Evolutionary conservation across 768 basidiomycete genomes (phyloP).

Genomic region (Rhodotorula kratochvilovae): DNA sequence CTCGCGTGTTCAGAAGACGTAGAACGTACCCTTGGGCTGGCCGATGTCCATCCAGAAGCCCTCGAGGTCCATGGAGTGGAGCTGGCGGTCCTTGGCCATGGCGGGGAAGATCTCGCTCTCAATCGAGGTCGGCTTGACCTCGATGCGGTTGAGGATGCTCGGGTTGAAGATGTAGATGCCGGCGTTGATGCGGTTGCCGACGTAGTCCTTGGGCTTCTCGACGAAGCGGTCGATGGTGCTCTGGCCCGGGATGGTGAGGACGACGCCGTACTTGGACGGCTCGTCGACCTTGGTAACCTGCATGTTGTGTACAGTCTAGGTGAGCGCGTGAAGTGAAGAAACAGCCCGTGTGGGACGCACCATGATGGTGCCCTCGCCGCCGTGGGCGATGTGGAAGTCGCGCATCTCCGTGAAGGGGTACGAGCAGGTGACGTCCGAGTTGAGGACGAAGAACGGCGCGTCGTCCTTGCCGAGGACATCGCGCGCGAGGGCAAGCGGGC

Average conservation of each 20-base stretch:
- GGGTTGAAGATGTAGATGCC: slow-evolving; percentile 57
- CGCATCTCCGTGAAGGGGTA: slow-evolving; percentile 54
- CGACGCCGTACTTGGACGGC: slow-evolving; percentile 54
- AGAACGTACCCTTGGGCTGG: slow-evolving; percentile 49
- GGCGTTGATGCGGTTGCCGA: slow-evolving; percentile 55
- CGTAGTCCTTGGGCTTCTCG: slow-evolving; percentile 54
- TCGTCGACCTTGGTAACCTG: slow-evolving; percentile 54
- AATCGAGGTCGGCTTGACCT: slow-evolving; percentile 54
- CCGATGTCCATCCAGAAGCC: slow-evolving; percentile 56
- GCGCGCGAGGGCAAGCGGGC: slow-evolving; percentile 52
- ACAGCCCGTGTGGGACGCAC: slow-evolving; percentile 28
- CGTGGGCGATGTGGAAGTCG: slow-evolving; percentile 53
- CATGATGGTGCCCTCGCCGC: slow-evolving; percentile 53
- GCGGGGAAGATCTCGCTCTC: slow-evolving; percentile 54
- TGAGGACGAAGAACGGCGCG: slow-evolving; percentile 55
- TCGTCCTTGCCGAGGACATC: slow-evolving; percentile 53
- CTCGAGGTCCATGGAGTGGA: slow-evolving; percentile 53
- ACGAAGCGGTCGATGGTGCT: slow-evolving; percentile 54
- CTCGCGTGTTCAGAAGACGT: neutral
- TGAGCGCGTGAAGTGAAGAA: neutral
- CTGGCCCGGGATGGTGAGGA: slow-evolving; percentile 50
- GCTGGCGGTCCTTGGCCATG: slow-evolving; percentile 51
- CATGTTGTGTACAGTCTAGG: no score
- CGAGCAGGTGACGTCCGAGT: slow-evolving; percentile 54
- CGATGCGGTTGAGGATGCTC: slow-evolving; percentile 51